Evolutionary conservation across 306 rosid genomes (phyloP).

Genomic region (Quercus wislizeni): DNA sequence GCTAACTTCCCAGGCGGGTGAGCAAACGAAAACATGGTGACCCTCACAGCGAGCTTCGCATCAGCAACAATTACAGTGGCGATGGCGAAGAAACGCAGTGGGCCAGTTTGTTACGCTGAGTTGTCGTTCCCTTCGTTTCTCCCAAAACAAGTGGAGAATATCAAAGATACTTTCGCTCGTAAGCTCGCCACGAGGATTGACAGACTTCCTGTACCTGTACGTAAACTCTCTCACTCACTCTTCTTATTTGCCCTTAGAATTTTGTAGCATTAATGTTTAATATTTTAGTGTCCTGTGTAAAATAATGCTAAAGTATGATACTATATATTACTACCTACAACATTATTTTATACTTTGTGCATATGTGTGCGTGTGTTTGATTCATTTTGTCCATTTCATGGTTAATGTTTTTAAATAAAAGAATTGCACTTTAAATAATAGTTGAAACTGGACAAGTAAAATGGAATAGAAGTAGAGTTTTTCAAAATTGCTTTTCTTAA

Average conservation of each 20-base stretch:
- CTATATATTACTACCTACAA: too few relatives aligned
- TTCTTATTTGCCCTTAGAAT: neutral
- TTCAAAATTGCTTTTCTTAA: too few relatives aligned
- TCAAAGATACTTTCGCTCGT: constrained; percentile 72
- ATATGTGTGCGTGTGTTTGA: too few relatives aligned
- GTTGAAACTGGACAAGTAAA: too few relatives aligned
- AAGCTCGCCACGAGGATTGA: constrained; percentile 66
- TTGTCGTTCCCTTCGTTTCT: constrained; percentile 71
- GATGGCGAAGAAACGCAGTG: constrained; percentile 15
- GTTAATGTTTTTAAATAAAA: too few relatives aligned
- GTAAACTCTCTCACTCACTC: neutral
- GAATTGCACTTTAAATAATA: too few relatives aligned
- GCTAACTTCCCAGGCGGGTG: constrained; percentile 2
- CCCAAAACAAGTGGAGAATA: constrained; percentile 55
- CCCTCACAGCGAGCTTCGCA: constrained; percentile 18
- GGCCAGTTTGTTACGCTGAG: constrained; percentile 19
- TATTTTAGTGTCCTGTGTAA: too few relatives aligned
- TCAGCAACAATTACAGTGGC: neutral
- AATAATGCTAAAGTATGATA: too few relatives aligned
- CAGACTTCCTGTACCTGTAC: constrained; percentile 67
- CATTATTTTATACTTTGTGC: too few relatives aligned
- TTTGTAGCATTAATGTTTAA: too few relatives aligned
- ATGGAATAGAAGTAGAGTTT: too few relatives aligned
- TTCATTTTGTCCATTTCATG: too few relatives aligned
- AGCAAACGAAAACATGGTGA: constrained; percentile 22